phyloP scores from a whole-genome alignment of 352 stramenopile species.

The Pythium grandisporangium region DNA sequence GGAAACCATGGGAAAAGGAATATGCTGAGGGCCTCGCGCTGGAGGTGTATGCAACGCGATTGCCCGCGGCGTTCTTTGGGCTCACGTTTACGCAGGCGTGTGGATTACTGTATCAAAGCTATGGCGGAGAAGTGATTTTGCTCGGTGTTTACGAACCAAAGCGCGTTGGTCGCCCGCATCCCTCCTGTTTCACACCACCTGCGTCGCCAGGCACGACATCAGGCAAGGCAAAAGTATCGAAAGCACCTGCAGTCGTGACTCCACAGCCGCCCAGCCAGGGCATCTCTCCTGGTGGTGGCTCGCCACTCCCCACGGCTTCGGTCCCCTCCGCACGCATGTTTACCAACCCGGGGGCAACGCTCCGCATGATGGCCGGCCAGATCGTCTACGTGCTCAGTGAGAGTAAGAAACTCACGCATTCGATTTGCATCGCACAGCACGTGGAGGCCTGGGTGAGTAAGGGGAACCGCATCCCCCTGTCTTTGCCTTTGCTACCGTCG shows the following conservation, averaged over 20 bases:
- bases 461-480: slow-evolving; percentile 28
- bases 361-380: slow-evolving; percentile 27
- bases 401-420: slow-evolving; percentile 46
- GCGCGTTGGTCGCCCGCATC: background rate
- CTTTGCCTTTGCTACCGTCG: background rate
- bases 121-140: slow-evolving; percentile 46
- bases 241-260: too few species aligned
- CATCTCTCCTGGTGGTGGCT: too few species aligned
- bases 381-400: slow-evolving; percentile 65
- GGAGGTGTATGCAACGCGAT: slow-evolving; percentile 43
- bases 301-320: slow-evolving; percentile 8
- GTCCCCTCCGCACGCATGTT: slow-evolving; percentile 15
- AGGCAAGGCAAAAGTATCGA: too few species aligned
- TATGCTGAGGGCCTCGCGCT: slow-evolving; percentile 44
- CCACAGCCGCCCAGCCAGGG: background rate
- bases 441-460: slow-evolving; percentile 31
- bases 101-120: slow-evolving; percentile 44
- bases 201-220: background rate
- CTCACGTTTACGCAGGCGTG: slow-evolving; percentile 46
- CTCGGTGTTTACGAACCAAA: slow-evolving; percentile 16
- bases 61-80: slow-evolving; percentile 30
- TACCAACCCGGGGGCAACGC: slow-evolving; percentile 40
- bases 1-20: slow-evolving; percentile 41
- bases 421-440: slow-evolving; percentile 25
- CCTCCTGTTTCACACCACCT: background rate